These are phyloP conservation scores for Leccinellum rugosiceps DNA, from an alignment of 768 basidiomycete genomes.

Conservation along the genomic window DNA sequence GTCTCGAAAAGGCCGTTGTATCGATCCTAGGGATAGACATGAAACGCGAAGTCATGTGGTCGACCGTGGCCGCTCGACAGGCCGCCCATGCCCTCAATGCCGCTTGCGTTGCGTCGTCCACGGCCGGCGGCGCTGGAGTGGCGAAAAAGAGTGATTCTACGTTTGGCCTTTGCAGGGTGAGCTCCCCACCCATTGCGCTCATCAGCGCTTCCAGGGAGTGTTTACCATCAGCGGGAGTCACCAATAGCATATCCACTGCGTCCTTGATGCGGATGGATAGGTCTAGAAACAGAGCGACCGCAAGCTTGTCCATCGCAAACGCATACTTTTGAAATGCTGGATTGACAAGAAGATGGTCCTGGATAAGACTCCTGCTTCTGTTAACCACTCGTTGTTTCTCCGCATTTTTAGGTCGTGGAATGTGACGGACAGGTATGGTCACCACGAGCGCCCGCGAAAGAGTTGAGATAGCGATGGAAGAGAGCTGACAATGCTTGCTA, in stretches of 20 bases:
- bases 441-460: constrained; percentile 35
- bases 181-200: constrained; percentile 37
- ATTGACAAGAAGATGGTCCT: constrained; percentile 33
- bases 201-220: constrained; percentile 35
- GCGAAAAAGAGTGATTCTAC: constrained; percentile 32
- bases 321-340: constrained; percentile 32
- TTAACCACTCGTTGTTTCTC: background rate
- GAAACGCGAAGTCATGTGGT: constrained; percentile 17
- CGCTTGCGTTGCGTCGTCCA: constrained; percentile 12
- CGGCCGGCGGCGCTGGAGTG: constrained; percentile 14
- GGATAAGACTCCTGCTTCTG: constrained; percentile 24
- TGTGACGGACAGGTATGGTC: constrained; percentile 20
- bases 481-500: constrained; percentile 33
- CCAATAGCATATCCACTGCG: constrained; percentile 43
- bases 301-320: constrained; percentile 47
- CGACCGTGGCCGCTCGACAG: constrained; percentile 32
- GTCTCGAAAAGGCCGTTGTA: constrained; percentile 25
- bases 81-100: constrained; percentile 48
- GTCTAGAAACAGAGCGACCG: constrained; percentile 39
- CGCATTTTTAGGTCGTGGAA: background rate
- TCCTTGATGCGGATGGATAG: constrained; percentile 30
- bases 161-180: constrained; percentile 22
- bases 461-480: constrained; percentile 40
- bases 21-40: constrained; percentile 16
- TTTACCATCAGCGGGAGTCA: constrained; percentile 18